phyloP scores from a whole-genome alignment of 2,329 filamentous ascomycete species.

The Fusarium tanahbumbuense region DNA sequence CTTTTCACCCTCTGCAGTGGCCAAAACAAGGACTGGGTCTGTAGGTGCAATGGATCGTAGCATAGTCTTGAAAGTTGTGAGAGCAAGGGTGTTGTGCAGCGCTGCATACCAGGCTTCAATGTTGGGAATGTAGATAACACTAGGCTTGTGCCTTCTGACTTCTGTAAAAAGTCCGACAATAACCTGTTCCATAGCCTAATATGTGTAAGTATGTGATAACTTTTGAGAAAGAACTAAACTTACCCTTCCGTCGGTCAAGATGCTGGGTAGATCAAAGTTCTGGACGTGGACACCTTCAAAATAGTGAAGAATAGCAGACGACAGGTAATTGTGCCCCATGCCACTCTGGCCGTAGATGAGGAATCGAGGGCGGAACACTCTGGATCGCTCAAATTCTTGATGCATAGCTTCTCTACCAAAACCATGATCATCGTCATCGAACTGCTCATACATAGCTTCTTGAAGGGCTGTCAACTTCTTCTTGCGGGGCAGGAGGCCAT shows the following conservation, averaged over 20 bases:
- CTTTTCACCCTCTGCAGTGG: constrained; percentile 79
- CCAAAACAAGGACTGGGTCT: constrained; percentile 88
- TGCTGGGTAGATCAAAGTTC: constrained; percentile 88
- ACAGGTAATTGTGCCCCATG: constrained; percentile 94
- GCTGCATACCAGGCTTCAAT: constrained; percentile 86
- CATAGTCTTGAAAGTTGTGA: constrained; percentile 86
- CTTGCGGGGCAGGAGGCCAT: constrained; percentile 82
- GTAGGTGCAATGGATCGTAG: constrained; percentile 86
- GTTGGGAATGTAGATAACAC: constrained; percentile 93
- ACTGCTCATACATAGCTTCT: constrained; percentile 91
- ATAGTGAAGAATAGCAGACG: constrained; percentile 86
- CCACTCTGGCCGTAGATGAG: constrained; percentile 84
- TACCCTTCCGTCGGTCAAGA: constrained; percentile 85
- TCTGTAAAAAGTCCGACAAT: constrained; percentile 92
- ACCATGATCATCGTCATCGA: constrained; percentile 82
- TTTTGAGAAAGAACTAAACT: constrained; percentile 47
- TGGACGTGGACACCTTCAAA: constrained; percentile 96
- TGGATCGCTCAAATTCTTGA: constrained; percentile 85
- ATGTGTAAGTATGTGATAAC: constrained; percentile 36
- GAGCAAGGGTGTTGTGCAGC: constrained; percentile 70
- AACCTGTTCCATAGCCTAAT: constrained; percentile 80
- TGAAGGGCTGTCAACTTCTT: constrained; percentile 91
- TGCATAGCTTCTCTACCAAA: constrained; percentile 83
- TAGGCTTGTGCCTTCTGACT: constrained; percentile 92
- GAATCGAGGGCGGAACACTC: constrained; percentile 88